Conservation (phyloP, 2,329 filamentous ascomycete species). For the Stagonosporopsis vannaccii region DNA sequence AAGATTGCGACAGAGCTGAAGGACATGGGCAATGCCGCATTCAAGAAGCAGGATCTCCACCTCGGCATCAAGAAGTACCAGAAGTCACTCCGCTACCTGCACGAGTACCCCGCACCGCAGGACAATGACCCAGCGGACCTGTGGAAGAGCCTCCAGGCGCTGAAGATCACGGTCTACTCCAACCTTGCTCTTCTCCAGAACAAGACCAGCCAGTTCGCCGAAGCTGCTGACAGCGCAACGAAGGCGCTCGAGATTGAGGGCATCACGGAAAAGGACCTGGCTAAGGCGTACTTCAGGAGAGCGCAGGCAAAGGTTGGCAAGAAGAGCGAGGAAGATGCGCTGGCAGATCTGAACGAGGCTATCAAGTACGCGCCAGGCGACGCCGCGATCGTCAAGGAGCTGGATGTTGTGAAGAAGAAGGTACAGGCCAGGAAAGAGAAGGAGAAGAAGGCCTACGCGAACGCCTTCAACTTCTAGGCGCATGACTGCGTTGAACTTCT, state of each 20-base stretch:
- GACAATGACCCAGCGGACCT: conserved; percentile 75
- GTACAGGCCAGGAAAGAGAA: conserved; percentile 77
- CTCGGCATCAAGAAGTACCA: conserved; percentile 89
- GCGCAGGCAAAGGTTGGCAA: conserved; percentile 76
- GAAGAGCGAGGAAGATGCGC: conserved; percentile 84
- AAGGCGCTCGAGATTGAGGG: conserved; percentile 73
- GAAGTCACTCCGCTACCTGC: conserved; percentile 88
- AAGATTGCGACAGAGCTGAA: conserved; percentile 87
- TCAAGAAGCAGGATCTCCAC: conserved; percentile 77
- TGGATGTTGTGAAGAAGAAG: conserved; percentile 78
- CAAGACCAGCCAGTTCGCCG: conserved; percentile 77
- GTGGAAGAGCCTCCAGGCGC: conserved; percentile 69
- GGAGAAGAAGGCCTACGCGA: conserved; percentile 92
- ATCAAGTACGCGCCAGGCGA: conserved; percentile 68
- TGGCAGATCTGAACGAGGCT: conserved; percentile 55
- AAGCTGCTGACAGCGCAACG: conserved; percentile 73
- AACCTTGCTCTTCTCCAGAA: conserved; percentile 87
- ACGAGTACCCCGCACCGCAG: conserved; percentile 75
- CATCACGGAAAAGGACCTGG: conserved; percentile 76
- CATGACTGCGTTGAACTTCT: too few species aligned
- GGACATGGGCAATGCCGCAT: conserved; percentile 89
- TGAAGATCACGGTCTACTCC: conserved; percentile 86
- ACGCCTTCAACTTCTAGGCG: conserved; percentile 73
- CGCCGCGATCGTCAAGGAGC: conserved; percentile 75
- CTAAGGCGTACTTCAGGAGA: conserved; percentile 87